A percentile compares a stretch with the other conserved stretches of the same genome.
These are phyloP conservation scores for Saccharomycopsis synnaedendra DNA, from an alignment of 805 yeast genomes.

Conservation along the genomic window DNA sequence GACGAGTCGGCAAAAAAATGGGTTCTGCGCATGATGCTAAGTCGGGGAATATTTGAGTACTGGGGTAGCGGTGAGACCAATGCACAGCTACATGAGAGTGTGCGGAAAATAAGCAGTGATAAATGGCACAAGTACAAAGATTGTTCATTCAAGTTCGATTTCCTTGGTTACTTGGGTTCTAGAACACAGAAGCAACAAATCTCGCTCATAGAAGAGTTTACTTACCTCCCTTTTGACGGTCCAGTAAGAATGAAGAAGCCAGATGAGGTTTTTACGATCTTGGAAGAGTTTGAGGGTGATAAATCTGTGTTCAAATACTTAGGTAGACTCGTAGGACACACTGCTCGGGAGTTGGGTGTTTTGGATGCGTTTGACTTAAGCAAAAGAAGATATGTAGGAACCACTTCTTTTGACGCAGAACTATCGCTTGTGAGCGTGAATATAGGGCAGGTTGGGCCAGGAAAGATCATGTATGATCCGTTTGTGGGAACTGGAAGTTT, in stretches of 20 bases:
- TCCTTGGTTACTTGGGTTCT: slow-evolving; percentile 68
- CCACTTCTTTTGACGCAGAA: slow-evolving; percentile 95
- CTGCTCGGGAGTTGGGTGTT: slow-evolving; percentile 51
- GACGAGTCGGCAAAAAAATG: slow-evolving; percentile 54
- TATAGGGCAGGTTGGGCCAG: slow-evolving; percentile 60
- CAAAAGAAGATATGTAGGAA: slow-evolving; percentile 80
- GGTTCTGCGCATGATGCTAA: slow-evolving; percentile 55
- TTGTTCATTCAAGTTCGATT: slow-evolving; percentile 68
- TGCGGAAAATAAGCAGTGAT: slow-evolving; percentile 25
- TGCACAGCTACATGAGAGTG: slow-evolving; percentile 40
- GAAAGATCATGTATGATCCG: slow-evolving; percentile 77
- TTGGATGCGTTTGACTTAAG: slow-evolving; percentile 74
- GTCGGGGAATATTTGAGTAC: slow-evolving; percentile 69
- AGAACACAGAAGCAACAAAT: slow-evolving; percentile 39
- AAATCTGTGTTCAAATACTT: slow-evolving; percentile 24
- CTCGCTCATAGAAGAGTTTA: slow-evolving; percentile 58
- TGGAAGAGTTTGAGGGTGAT: slow-evolving; percentile 56
- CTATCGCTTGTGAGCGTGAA: slow-evolving; percentile 80
- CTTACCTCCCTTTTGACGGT: slow-evolving; percentile 63
- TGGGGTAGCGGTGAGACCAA: slow-evolving; percentile 63
- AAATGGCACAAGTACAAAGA: slow-evolving; percentile 17
- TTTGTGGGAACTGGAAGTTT: slow-evolving; percentile 97
- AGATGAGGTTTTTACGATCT: slow-evolving; percentile 52
- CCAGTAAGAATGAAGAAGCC: slow-evolving; percentile 70
- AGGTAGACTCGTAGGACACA: slow-evolving; percentile 56